Percentiles rank a stretch among this genome's conserved stretches.
These are phyloP conservation scores for Tolypocladium guangdongense DNA, from an alignment of 2,329 filamentous ascomycete genomes.

Conservation along the genomic window DNA sequence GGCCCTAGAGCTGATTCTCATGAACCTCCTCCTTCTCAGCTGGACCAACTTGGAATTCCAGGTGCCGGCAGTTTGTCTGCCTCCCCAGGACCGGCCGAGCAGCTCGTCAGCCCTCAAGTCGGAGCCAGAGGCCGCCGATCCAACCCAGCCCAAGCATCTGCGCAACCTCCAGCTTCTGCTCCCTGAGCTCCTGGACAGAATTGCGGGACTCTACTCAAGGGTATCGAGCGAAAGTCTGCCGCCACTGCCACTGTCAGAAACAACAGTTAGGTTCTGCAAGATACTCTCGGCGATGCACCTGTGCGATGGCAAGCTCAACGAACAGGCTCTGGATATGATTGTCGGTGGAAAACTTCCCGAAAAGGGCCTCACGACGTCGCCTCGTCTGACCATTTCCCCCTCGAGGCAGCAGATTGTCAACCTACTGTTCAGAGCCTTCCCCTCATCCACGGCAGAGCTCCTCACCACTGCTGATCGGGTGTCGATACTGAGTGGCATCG, in stretches of 20 bases:
- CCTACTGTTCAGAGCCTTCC: slow-evolving; percentile 59
- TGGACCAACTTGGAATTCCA: slow-evolving; percentile 80
- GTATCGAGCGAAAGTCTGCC: slow-evolving; percentile 62
- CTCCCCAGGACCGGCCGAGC: slow-evolving; percentile 33
- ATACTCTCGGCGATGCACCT: slow-evolving; percentile 57
- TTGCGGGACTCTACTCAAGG: slow-evolving; percentile 61
- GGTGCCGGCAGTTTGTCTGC: slow-evolving; percentile 48
- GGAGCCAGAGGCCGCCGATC: slow-evolving; percentile 21
- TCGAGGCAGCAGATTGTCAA: slow-evolving; percentile 53
- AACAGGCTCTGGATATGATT: slow-evolving; percentile 51
- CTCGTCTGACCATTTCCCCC: slow-evolving; percentile 44
- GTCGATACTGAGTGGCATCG: slow-evolving; percentile 73
- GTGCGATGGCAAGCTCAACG: slow-evolving; percentile 50
- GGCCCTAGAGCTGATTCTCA: slow-evolving; percentile 75
- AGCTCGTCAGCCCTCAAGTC: slow-evolving; percentile 19
- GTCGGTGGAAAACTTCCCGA: slow-evolving; percentile 49
- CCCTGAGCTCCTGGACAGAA: slow-evolving; percentile 65
- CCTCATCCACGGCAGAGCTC: slow-evolving; percentile 51
- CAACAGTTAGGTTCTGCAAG: slow-evolving; percentile 62
- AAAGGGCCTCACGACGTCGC: slow-evolving; percentile 37
- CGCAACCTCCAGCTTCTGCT: slow-evolving; percentile 47
- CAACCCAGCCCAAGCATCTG: slow-evolving; percentile 39
- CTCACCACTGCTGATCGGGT: slow-evolving; percentile 67
- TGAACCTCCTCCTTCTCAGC: slow-evolving; percentile 72
- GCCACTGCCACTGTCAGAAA: slow-evolving; percentile 60